Evolutionary conservation across 176 grass and related monocot genomes (phyloP).

Genomic region (Oryza longistaminata): DNA sequence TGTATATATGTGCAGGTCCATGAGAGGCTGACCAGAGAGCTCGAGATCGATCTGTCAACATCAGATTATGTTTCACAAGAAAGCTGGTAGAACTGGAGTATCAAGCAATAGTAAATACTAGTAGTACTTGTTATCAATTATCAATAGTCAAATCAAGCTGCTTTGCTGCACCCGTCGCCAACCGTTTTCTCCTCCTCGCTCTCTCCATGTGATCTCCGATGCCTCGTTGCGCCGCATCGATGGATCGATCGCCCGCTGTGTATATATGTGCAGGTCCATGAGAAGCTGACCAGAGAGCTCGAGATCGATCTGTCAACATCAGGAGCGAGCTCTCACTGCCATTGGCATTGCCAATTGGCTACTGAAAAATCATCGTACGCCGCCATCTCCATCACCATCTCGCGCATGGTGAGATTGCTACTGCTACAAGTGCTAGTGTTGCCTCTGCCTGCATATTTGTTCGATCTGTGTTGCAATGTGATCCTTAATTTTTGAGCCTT

Average conservation of each 20-base stretch:
- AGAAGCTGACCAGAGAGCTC: background rate
- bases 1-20: background rate
- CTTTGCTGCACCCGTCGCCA: constrained; percentile 15
- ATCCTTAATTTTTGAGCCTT: background rate
- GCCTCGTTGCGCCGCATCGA: too few relatives aligned
- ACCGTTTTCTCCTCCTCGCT: constrained; percentile 32
- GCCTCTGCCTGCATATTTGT: too few relatives aligned
- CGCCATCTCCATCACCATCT: too few relatives aligned
- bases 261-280: background rate
- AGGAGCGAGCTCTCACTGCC: background rate
- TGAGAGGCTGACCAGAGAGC: background rate
- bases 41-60: background rate
- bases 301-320: background rate
- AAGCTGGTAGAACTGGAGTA: too few relatives aligned
- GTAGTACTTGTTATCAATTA: too few relatives aligned
- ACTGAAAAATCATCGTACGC: background rate
- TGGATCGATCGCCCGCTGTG: background rate
- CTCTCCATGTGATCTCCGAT: background rate
- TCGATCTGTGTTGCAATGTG: too few relatives aligned
- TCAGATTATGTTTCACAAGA: too few relatives aligned
- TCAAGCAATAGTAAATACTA: too few relatives aligned
- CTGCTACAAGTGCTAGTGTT: too few relatives aligned
- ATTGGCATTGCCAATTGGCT: background rate
- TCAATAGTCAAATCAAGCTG: too few relatives aligned
- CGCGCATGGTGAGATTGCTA: too few relatives aligned